A percentile compares a stretch with the other conserved stretches of the same genome.
phyloP scores from a whole-genome alignment of 2,329 filamentous ascomycete species.

The Colletotrichum siamense region DNA sequence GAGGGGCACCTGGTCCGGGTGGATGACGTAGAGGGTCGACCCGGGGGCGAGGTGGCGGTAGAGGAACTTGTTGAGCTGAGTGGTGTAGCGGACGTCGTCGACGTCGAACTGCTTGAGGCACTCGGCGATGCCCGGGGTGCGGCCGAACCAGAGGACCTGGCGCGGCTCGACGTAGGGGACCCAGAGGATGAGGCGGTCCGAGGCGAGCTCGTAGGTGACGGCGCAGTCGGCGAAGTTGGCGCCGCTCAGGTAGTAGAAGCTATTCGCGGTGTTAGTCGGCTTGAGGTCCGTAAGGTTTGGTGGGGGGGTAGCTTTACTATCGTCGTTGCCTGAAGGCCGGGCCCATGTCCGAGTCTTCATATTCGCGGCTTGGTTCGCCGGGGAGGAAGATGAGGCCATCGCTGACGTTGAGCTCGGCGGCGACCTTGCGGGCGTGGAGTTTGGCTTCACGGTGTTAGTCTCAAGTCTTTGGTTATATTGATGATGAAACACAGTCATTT shows the following conservation, averaged over 20 bases:
- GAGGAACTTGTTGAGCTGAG: slow-evolving; percentile 55
- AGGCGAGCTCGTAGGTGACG: slow-evolving; percentile 62
- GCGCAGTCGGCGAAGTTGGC: slow-evolving; percentile 59
- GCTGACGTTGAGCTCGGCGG: slow-evolving; percentile 51
- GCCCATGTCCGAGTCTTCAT: slow-evolving; percentile 64
- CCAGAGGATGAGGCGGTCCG: slow-evolving; percentile 73
- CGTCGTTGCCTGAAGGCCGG: slow-evolving; percentile 62
- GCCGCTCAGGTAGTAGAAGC: slow-evolving; percentile 65
- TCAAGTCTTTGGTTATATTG: background rate
- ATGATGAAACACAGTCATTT: background rate
- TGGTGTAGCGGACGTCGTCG: slow-evolving; percentile 70
- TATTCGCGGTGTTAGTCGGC: slow-evolving; percentile 28
- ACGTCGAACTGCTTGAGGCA: slow-evolving; percentile 70
- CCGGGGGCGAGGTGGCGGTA: slow-evolving; percentile 36
- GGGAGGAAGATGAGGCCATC: slow-evolving; percentile 62
- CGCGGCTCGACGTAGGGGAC: slow-evolving; percentile 71
- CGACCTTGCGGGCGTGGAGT: slow-evolving; percentile 62
- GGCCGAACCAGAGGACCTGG: slow-evolving; percentile 68
- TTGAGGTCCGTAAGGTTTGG: background rate
- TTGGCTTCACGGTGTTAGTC: slow-evolving; percentile 47
- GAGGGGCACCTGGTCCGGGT: slow-evolving; percentile 47
- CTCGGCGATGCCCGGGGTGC: slow-evolving; percentile 64
- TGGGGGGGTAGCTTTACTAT: slow-evolving; percentile 50
- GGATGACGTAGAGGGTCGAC: slow-evolving; percentile 48
- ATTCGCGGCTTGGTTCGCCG: slow-evolving; percentile 55